Conservation (phyloP, 352 stramenopile species). For the Elongisporangium anandrum region DNA sequence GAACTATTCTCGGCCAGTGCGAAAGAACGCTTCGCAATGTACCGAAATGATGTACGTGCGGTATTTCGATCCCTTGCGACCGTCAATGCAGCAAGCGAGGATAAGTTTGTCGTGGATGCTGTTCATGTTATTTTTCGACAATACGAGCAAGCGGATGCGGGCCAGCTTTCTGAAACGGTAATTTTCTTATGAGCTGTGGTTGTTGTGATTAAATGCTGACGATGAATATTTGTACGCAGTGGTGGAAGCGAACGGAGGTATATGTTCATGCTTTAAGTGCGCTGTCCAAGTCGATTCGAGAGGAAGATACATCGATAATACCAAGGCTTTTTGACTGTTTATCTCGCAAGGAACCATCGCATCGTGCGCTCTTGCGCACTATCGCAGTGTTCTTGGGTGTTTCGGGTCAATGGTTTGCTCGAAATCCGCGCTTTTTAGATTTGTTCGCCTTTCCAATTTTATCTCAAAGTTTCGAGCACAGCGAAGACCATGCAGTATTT, state of each 20-base stretch:
- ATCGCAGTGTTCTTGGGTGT: conserved; percentile 71
- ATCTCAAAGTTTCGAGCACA: conserved; percentile 58
- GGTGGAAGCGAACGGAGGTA: conserved; percentile 76
- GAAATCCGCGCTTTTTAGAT: conserved; percentile 48
- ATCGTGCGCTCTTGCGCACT: conserved; percentile 55
- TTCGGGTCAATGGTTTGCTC: conserved; percentile 68
- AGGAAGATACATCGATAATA: conserved; percentile 72
- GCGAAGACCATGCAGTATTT: conserved; percentile 26
- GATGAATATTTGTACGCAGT: conserved; percentile 19
- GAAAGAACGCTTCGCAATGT: conserved; percentile 60
- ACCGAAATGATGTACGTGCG: conserved; percentile 67
- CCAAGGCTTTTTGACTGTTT: conserved; percentile 71
- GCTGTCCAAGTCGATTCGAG: conserved; percentile 74
- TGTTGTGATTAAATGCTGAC: conserved; percentile 6
- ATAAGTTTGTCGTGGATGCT: conserved; percentile 73
- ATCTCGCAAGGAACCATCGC: conserved; percentile 56
- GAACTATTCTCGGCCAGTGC: conserved; percentile 35
- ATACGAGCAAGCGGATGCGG: conserved; percentile 52
- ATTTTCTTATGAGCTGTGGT: neutral
- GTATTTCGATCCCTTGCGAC: conserved; percentile 79
- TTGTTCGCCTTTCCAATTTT: conserved; percentile 65
- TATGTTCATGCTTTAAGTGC: conserved; percentile 80
- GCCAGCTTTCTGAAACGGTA: conserved; percentile 21
- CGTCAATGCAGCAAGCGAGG: conserved; percentile 58
- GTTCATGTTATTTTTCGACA: conserved; percentile 71